phyloP scores from a whole-genome alignment of 2,329 filamentous ascomycete genomes.

The Ascocoryne sarcoides region DNA sequence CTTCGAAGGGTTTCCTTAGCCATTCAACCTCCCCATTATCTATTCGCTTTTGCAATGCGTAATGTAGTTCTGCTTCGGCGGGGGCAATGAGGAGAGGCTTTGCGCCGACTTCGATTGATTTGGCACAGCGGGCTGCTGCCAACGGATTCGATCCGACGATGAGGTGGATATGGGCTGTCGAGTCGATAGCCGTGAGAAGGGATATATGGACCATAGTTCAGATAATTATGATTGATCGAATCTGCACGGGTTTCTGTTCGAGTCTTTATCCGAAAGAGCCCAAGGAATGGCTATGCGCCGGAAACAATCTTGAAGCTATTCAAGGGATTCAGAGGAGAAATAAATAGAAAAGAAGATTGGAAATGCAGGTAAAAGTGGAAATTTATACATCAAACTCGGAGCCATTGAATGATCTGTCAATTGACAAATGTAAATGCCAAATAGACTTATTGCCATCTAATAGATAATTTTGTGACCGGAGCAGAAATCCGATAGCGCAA shows the following conservation, averaged over 20 bases:
- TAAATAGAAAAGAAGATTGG: no score
- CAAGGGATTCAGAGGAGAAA: neutral
- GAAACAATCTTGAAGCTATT: neutral
- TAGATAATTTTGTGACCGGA: no score
- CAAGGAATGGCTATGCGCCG: neutral
- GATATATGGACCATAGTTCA: conserved; percentile 29
- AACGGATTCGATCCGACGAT: conserved; percentile 81
- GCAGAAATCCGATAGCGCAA: no score
- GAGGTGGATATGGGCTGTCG: conserved; percentile 65
- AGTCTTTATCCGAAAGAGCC: neutral
- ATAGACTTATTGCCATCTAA: no score
- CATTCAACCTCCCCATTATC: conserved; percentile 59
- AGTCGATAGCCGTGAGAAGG: conserved; percentile 66
- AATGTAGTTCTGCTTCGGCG: conserved; percentile 48
- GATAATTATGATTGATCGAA: neutral
- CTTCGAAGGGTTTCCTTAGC: conserved; percentile 57
- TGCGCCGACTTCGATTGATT: conserved; percentile 75
- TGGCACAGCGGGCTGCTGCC: conserved; percentile 72
- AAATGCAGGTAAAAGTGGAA: no score
- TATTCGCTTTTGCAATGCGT: conserved; percentile 51
- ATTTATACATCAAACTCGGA: no score
- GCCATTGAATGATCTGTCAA: no score
- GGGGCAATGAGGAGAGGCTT: conserved; percentile 71
- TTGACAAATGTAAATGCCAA: no score
- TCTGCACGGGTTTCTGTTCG: neutral